Evolutionary conservation across 345 rosid genomes (phyloP).

Genomic region (Bruguiera parviflora): DNA sequence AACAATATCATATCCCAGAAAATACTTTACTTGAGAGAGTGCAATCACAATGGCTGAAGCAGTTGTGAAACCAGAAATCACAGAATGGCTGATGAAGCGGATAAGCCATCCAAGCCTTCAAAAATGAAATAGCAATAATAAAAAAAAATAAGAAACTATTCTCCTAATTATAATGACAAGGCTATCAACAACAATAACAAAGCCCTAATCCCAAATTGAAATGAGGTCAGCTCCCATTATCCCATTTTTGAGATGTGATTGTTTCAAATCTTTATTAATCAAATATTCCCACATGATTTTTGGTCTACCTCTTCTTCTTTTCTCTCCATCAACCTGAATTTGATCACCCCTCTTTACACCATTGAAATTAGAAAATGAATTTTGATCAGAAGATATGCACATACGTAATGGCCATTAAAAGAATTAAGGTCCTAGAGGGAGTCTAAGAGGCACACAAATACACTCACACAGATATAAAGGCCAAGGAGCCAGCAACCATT

Average conservation of each 20-base stretch:
- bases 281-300: no score
- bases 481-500: neutral
- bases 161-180: neutral
- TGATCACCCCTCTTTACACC: neutral
- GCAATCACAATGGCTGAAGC: slow-evolving; percentile 98
- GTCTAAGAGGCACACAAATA: neutral
- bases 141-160: neutral
- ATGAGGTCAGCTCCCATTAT: no score
- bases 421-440: neutral
- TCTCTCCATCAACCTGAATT: no score
- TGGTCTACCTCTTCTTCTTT: no score
- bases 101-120: slow-evolving; percentile 98
- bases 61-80: slow-evolving; percentile 94
- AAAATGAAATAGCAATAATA: slow-evolving; percentile 6
- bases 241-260: no score
- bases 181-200: neutral
- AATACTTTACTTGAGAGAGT: slow-evolving; percentile 92
- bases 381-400: neutral
- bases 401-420: neutral
- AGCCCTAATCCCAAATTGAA: no score
- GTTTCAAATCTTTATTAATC: no score
- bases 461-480: neutral
- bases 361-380: slow-evolving; percentile 1
- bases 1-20: slow-evolving; percentile 77
- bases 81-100: slow-evolving; percentile 98